phyloP scores from a whole-genome alignment of 2,329 filamentous ascomycete genomes.

The Sporothrix luriei region DNA sequence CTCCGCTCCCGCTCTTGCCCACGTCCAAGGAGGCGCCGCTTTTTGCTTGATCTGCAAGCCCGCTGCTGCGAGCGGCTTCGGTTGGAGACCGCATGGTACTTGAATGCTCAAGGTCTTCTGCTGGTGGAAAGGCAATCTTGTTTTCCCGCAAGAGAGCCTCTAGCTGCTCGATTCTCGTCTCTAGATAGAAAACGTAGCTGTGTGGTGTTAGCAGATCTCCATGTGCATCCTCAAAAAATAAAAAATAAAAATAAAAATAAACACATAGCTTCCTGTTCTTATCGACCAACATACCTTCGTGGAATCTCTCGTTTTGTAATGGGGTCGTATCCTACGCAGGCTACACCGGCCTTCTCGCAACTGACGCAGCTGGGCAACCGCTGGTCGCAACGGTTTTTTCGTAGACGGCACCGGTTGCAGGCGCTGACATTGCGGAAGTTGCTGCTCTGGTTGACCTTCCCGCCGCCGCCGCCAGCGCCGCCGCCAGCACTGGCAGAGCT shows the following conservation, averaged over 20 bases:
- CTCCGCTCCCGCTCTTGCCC: background rate
- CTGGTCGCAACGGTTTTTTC: conserved; percentile 96
- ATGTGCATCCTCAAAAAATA: no score
- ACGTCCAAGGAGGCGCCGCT: conserved; percentile 33
- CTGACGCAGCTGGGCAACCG: conserved; percentile 85
- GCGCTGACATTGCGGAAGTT: conserved; percentile 87
- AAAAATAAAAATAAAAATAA: no score
- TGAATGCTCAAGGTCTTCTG: conserved; percentile 65
- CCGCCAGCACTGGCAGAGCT: conserved; percentile 39
- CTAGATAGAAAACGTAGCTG: conserved; percentile 93
- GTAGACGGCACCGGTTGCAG: conserved; percentile 86
- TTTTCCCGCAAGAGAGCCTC: conserved; percentile 73
- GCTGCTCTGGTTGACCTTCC: conserved; percentile 61
- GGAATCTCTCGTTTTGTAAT: conserved; percentile 96
- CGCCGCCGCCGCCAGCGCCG: conserved; percentile 36
- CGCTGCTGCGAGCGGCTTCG: conserved; percentile 29
- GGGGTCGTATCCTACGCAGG: conserved; percentile 93
- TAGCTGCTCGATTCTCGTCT: conserved; percentile 80
- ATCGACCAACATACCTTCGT: conserved; percentile 60
- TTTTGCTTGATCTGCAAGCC: conserved; percentile 43
- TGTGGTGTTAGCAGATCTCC: conserved; percentile 1
- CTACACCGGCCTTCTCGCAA: conserved; percentile 88
- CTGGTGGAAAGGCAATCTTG: conserved; percentile 70
- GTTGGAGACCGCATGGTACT: conserved; percentile 32
- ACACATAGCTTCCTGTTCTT: no score